Conservation (phyloP, 305 asterid genomes). For the Solanum hybrid region DNA sequence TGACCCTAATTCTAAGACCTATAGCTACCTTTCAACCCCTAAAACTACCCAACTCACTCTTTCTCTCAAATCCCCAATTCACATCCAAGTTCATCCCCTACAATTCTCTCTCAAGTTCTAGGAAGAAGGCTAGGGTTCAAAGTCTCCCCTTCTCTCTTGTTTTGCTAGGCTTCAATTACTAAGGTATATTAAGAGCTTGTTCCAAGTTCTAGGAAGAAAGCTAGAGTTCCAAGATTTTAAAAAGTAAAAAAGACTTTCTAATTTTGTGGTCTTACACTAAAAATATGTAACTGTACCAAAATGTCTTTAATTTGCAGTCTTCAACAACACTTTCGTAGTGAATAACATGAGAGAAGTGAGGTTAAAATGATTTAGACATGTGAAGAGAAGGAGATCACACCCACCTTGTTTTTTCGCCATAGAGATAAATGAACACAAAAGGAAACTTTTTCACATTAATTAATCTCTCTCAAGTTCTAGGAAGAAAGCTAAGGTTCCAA, state of each 20-base stretch:
- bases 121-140: neutral
- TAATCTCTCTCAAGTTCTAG: neutral
- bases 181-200: neutral
- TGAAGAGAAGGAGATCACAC: neutral
- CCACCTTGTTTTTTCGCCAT: neutral
- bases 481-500: neutral
- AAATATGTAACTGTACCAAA: too few relatives aligned
- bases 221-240: neutral
- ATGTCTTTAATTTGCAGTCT: neutral
- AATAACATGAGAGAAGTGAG: neutral
- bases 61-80: neutral
- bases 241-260: neutral
- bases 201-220: neutral
- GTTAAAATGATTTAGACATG: neutral
- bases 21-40: neutral
- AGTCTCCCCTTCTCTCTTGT: neutral
- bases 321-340: neutral
- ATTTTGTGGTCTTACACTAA: neutral
- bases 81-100: neutral
- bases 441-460: neutral
- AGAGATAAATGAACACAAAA: neutral
- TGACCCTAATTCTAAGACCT: neutral
- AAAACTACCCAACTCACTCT: neutral
- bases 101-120: neutral
- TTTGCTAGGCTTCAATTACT: neutral